Percentiles rank a stretch among this genome's conserved stretches.
These are phyloP conservation scores for Marchantia polymorpha DNA, from an alignment of 225 moss, liverwort and hornwort genomes.

Conservation along the genomic window DNA sequence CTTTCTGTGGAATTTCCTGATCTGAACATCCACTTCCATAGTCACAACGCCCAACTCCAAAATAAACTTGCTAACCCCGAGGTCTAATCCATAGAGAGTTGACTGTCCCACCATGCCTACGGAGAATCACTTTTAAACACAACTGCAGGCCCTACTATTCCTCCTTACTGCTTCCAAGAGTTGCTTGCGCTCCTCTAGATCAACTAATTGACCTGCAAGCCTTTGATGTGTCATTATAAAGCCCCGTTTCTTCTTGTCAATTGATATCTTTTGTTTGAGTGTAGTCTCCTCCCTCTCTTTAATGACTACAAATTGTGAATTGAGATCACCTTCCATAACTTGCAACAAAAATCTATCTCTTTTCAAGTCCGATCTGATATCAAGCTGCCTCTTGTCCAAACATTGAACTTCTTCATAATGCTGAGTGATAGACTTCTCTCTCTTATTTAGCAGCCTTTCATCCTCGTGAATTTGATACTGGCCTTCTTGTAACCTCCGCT, in stretches of 20 bases:
- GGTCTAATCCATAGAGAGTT: background rate
- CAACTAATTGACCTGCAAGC: conserved; percentile 60
- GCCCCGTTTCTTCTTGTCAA: conserved; percentile 66
- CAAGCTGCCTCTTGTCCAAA: conserved; percentile 50
- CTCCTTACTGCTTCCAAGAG: background rate
- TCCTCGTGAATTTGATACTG: conserved; percentile 81
- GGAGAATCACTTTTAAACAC: background rate
- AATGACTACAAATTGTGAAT: conserved; percentile 46
- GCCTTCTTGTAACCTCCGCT: conserved; percentile 77
- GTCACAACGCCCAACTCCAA: no score
- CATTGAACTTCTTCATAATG: conserved; percentile 60
- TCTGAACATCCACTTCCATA: background rate
- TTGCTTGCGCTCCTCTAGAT: conserved; percentile 53
- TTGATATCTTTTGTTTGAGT: conserved; percentile 55
- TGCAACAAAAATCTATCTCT: conserved; percentile 63
- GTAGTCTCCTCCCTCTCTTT: conserved; percentile 60
- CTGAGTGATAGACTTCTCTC: conserved; percentile 62
- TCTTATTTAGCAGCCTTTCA: conserved; percentile 75
- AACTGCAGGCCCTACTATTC: background rate
- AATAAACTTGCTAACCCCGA: background rate
- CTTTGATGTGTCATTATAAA: conserved; percentile 47
- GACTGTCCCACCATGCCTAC: background rate
- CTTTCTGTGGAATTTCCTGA: background rate
- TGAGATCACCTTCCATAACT: conserved; percentile 61
- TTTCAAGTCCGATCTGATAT: conserved; percentile 63